These are phyloP conservation scores for Brassica cretica DNA, from an alignment of 345 rosid species.

Conservation along the genomic window DNA sequence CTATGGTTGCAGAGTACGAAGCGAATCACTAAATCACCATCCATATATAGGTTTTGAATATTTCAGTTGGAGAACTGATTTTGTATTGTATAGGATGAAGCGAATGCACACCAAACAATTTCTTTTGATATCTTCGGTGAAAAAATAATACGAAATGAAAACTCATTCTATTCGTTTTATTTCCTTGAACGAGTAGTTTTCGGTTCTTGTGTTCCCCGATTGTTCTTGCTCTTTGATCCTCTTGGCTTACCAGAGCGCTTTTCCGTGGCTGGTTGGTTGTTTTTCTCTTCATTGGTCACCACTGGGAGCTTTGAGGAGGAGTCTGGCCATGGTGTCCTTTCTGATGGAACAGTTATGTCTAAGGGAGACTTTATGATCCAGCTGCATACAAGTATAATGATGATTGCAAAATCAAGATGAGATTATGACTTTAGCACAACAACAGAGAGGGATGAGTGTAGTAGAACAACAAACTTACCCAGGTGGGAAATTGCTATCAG, in stretches of 20 bases:
- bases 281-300: conserved; percentile 44
- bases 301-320: conserved; percentile 69
- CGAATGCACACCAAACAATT: background rate
- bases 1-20: too few species aligned
- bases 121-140: conserved; percentile 14
- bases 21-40: too few species aligned
- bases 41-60: too few species aligned
- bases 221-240: conserved; percentile 55
- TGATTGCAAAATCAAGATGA: background rate
- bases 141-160: conserved; percentile 22
- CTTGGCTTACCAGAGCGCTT: conserved; percentile 60
- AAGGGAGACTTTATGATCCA: conserved; percentile 89
- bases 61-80: conserved; percentile 9
- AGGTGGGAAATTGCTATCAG: conserved; percentile 95
- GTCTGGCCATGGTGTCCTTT: conserved; percentile 84
- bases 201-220: conserved; percentile 6
- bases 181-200: conserved; percentile 16
- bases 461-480: conserved; percentile 44
- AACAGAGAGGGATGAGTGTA: background rate
- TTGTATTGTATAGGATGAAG: conserved; percentile 12
- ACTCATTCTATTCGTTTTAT: background rate
- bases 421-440: background rate
- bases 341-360: conserved; percentile 81
- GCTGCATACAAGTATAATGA: conserved; percentile 42
- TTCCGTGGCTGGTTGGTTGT: conserved; percentile 3